Base-by-base conservation (phyloP, 2,329 filamentous ascomycete genomes). In the Calonectria honghensis region DNA sequence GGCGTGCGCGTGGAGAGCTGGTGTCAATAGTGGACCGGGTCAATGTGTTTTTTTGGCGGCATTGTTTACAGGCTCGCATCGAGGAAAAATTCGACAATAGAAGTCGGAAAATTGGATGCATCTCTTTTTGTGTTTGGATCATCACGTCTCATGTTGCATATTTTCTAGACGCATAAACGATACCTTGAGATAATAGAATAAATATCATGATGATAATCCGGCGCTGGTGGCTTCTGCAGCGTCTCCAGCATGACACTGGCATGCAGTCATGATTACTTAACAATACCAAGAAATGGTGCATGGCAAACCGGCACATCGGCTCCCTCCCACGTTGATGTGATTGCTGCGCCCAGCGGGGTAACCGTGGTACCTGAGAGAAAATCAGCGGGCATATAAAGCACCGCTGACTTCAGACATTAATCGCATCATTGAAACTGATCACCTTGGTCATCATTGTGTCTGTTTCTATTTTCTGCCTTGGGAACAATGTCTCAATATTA, bases 1-100 rank as follows among this genome's bases (percentile, higher is more conserved):
- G 81, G 71, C n/a, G 83, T 84, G 6, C 79, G 80, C 45, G 79
- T 88, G 29, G 81, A 87, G 73, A 85, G 82, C 78, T 86, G 84
- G 83, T 87, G 85, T 73, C 69, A 68, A 61, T 41, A 16, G 39
- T 20, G 13, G 4, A 9, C n/a, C 29, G 39, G 52, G 39, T 14
- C 20, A 18, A 18, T n/a, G 57, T 16, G 24, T 24, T 7, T 39
- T 63, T 65, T 32, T 35, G 37, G 39, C 24, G 61, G 31, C 39
- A 48, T 48, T 45, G 13, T 63, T 29, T 63, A 35, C 35, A 35
- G 35, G 35, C 24, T 41, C 57, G 32, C 57, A 63, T 39, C 20
- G 57, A 2, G 57, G 57, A 29, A 63, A 63, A 41, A 20, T 63
- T 39, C 6, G 32, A 41, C n/a, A n/a, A 18, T 16, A n/a, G 16